Evolutionary conservation across 1,139 yeast genomes (phyloP).

Genomic region (Taphrina deformans): DNA sequence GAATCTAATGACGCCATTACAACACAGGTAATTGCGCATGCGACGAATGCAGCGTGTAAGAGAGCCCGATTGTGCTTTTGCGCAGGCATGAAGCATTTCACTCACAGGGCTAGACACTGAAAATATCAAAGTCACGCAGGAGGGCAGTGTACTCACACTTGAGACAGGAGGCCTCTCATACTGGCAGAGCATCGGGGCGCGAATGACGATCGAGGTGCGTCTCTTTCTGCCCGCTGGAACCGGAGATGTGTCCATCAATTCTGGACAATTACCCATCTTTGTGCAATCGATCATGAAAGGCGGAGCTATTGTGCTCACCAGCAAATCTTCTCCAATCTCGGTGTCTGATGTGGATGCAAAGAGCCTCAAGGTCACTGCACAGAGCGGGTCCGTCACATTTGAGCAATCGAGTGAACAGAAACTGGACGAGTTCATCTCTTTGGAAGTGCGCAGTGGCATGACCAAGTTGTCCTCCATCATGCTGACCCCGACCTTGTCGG

Average conservation of each 20-base stretch:
- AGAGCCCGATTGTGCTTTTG: not conserved
- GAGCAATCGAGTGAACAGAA: not conserved
- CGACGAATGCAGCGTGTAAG: not conserved
- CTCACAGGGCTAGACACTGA: not conserved
- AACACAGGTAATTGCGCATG: not conserved
- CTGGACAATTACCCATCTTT: not conserved
- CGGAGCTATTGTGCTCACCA: not conserved
- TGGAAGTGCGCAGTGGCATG: conserved; percentile 2
- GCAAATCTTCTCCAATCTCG: not conserved
- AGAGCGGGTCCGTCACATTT: conserved; percentile 10
- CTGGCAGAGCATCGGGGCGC: not conserved
- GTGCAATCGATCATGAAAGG: not conserved
- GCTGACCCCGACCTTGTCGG: not conserved
- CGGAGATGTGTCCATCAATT: not conserved
- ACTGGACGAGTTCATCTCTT: not conserved
- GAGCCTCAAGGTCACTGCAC: not conserved
- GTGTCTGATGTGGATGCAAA: conserved; percentile 3
- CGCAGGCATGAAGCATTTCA: not conserved
- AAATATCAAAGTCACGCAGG: not conserved
- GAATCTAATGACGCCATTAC: not conserved
- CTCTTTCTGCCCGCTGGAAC: not conserved
- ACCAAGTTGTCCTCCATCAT: not conserved
- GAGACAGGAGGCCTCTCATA: conserved; percentile 4
- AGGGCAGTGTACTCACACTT: not conserved
- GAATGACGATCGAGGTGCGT: not conserved